A percentile compares a stretch with the other conserved stretches of the same genome.
phyloP scores from a whole-genome alignment of 768 basidiomycete genomes.

The Leccinum boreale region DNA sequence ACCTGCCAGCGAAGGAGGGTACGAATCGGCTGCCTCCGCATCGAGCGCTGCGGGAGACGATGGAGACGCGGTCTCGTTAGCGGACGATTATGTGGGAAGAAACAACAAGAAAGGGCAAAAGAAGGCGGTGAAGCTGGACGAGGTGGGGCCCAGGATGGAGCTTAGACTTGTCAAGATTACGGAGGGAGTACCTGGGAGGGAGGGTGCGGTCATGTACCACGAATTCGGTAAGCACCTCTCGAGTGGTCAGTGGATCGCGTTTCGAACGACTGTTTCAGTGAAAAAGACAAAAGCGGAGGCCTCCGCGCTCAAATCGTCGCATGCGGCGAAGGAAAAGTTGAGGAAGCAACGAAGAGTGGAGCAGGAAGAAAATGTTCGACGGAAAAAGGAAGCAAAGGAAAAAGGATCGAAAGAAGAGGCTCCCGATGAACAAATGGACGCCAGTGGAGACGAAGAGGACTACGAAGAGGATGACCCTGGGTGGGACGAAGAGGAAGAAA shows the following conservation, averaged over 20 bases:
- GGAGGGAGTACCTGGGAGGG: conserved; percentile 91
- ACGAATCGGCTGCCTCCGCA: conserved; percentile 76
- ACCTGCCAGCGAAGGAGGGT: conserved; percentile 57
- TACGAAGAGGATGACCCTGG: conserved; percentile 35
- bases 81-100: conserved; percentile 91
- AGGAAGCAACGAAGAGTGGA: conserved; percentile 79
- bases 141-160: conserved; percentile 96
- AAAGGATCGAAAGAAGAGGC: conserved; percentile 30
- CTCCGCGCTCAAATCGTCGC: conserved; percentile 62
- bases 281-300: conserved; percentile 84
- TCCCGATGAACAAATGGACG: conserved; percentile 40
- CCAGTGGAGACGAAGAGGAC: conserved; percentile 40
- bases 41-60: conserved; percentile 86
- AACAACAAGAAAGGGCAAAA: conserved; percentile 91
- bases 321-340: conserved; percentile 73
- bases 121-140: conserved; percentile 87
- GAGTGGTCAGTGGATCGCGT: neutral
- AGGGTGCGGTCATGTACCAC: conserved; percentile 92
- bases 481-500: conserved; percentile 64
- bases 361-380: conserved; percentile 86
- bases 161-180: conserved; percentile 88
- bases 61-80: conserved; percentile 73
- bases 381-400: conserved; percentile 59
- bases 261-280: conserved; percentile 46
- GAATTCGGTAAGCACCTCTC: conserved; percentile 69